phyloP scores from a whole-genome alignment of 495 filamentous ascomycete species.

The Pseudotulostoma volvatum region DNA sequence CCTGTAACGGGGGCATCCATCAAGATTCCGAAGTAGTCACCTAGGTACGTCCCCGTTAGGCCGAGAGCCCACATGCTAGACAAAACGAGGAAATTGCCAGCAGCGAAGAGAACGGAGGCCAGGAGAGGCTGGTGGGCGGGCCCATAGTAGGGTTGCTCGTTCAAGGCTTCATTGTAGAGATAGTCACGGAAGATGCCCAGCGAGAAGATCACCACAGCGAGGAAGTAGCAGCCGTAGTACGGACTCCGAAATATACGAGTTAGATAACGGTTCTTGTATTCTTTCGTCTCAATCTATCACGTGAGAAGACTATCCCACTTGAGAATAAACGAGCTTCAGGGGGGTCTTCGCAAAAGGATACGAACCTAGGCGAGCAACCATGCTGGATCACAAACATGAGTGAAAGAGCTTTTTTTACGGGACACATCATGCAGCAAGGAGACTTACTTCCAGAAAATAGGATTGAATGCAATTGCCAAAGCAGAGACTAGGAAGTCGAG shows the following conservation, averaged over 20 bases:
- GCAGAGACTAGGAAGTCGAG: slow-evolving; percentile 26
- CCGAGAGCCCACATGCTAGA: slow-evolving; percentile 85
- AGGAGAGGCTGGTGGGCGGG: slow-evolving; percentile 54
- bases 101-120: slow-evolving; percentile 50
- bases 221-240: slow-evolving; percentile 72
- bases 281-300: no score
- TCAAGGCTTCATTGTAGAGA: slow-evolving; percentile 33
- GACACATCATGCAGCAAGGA: not conserved
- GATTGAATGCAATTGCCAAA: slow-evolving; percentile 36
- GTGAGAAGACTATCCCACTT: slow-evolving; percentile 1
- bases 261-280: slow-evolving; percentile 79
- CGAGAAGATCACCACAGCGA: slow-evolving; percentile 77
- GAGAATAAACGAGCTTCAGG: not conserved
- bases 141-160: slow-evolving; percentile 27
- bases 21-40: slow-evolving; percentile 96
- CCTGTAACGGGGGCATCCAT: slow-evolving; percentile 87
- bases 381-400: slow-evolving; percentile 11
- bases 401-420: not conserved
- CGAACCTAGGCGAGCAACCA: slow-evolving; percentile 32
- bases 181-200: slow-evolving; percentile 77
- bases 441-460: slow-evolving; percentile 42
- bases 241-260: slow-evolving; percentile 76
- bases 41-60: slow-evolving; percentile 89
- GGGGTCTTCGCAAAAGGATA: slow-evolving; percentile 2
- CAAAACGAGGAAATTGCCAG: slow-evolving; percentile 74